Percentiles rank a stretch among this genome's conserved stretches.
phyloP scores from a whole-genome alignment of 768 basidiomycete species.

The Suillus weaverae region DNA sequence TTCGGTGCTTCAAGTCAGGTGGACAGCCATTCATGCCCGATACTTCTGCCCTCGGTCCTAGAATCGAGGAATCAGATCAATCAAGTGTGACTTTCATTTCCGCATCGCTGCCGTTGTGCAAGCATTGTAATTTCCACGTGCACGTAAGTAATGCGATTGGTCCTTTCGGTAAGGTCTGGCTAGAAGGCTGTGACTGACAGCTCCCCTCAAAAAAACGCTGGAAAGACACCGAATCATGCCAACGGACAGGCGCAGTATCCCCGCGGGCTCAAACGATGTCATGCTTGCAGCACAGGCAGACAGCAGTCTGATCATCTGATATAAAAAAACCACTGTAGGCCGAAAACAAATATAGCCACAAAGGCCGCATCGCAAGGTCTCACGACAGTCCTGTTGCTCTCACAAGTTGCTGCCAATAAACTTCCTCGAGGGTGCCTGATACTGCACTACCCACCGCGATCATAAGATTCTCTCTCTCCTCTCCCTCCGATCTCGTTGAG shows the following conservation, averaged over 20 bases:
- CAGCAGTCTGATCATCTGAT: neutral
- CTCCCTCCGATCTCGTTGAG: constrained; percentile 13
- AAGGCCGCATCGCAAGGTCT: constrained; percentile 2
- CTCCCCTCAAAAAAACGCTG: neutral
- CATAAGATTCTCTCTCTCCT: constrained; percentile 18
- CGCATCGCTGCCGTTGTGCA: constrained; percentile 1
- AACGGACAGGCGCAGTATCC: neutral
- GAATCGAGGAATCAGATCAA: neutral
- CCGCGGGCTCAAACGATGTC: neutral
- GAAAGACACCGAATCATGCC: neutral
- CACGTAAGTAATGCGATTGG: neutral
- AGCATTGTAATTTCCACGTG: neutral
- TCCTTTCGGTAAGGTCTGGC: neutral
- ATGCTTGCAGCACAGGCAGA: neutral
- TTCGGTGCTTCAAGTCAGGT: neutral
- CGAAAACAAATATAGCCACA: neutral
- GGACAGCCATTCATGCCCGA: neutral
- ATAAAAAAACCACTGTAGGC: neutral
- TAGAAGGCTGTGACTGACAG: neutral
- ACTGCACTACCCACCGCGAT: constrained; percentile 29
- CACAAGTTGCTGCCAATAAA: constrained; percentile 36
- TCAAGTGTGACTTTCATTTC: neutral
- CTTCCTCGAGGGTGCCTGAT: constrained; percentile 26
- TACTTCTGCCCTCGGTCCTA: neutral
- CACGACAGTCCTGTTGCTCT: constrained; percentile 17